Conservation (phyloP, 257 asterid genomes). For the Solanum chmielewskii region DNA sequence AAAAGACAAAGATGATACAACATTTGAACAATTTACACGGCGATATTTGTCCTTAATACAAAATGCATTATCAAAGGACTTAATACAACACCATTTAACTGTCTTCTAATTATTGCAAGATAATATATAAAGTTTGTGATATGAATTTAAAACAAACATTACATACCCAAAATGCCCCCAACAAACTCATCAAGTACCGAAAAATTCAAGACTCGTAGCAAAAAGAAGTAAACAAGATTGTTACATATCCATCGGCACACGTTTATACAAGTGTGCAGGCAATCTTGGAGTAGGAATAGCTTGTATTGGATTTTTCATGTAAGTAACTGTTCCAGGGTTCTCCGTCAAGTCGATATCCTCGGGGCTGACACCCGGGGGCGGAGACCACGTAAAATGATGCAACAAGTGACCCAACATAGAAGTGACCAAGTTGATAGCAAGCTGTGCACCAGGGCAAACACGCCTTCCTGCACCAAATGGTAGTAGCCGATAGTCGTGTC, state of each 20-base stretch:
- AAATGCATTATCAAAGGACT: neutral
- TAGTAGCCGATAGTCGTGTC: conserved; percentile 59
- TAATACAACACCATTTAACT: neutral
- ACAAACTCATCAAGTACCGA: neutral
- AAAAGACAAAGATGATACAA: neutral
- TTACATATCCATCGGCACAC: conserved; percentile 12
- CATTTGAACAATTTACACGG: neutral
- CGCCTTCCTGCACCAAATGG: conserved; percentile 86
- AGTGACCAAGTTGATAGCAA: conserved; percentile 49
- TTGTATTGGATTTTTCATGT: conserved; percentile 65
- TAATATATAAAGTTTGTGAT: neutral
- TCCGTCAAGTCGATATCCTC: conserved; percentile 77
- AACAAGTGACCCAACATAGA: conserved; percentile 72
- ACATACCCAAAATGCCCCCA: neutral
- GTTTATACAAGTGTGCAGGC: conserved; percentile 45
- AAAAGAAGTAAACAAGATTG: neutral
- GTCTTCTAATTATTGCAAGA: neutral
- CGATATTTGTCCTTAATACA: neutral
- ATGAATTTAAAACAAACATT: neutral
- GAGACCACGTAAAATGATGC: conserved; percentile 58
- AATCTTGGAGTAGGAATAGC: conserved; percentile 62
- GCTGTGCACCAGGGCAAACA: conserved; percentile 77
- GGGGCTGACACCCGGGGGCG: conserved; percentile 35
- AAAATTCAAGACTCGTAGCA: neutral
- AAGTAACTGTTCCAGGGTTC: conserved; percentile 75